Evolutionary conservation across 345 rosid species (phyloP).

Genomic region (Kernera saxatilis): DNA sequence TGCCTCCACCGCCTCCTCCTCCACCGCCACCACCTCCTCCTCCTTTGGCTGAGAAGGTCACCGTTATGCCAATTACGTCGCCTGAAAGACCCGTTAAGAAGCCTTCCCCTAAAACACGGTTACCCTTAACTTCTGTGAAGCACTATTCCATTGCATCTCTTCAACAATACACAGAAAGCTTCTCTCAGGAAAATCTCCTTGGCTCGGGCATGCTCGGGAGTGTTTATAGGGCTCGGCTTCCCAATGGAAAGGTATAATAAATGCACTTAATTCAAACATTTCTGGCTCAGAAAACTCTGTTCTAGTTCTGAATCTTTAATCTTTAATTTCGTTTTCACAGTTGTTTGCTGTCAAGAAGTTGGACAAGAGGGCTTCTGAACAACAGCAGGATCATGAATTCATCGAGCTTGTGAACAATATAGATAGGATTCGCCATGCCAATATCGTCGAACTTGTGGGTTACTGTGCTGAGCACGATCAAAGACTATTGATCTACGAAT

Average conservation of each 20-base stretch:
- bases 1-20: conserved; percentile 41
- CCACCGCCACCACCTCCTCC: conserved; percentile 59
- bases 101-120: conserved; percentile 42
- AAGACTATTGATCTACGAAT: conserved; percentile 85
- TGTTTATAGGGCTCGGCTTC: conserved; percentile 86
- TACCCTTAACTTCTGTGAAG: conserved; percentile 53
- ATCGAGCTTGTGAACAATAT: conserved; percentile 70
- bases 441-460: conserved; percentile 84
- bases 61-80: conserved; percentile 44
- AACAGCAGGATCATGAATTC: conserved; percentile 72
- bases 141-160: conserved; percentile 86
- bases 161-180: conserved; percentile 94
- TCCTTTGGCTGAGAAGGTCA: conserved; percentile 47
- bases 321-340: conserved; percentile 41
- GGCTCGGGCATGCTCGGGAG: conserved; percentile 94
- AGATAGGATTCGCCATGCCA: conserved; percentile 77
- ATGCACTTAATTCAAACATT: not conserved
- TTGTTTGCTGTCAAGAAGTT: conserved; percentile 88
- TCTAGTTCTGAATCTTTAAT: not conserved
- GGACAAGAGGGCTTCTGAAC: conserved; percentile 59
- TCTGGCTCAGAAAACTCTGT: not conserved
- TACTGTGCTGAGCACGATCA: conserved; percentile 95
- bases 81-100: conserved; percentile 41
- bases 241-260: conserved; percentile 65
- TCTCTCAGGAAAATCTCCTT: conserved; percentile 82